phyloP scores from a whole-genome alignment of 345 rosid species.

The Gossypium sturtianum region DNA sequence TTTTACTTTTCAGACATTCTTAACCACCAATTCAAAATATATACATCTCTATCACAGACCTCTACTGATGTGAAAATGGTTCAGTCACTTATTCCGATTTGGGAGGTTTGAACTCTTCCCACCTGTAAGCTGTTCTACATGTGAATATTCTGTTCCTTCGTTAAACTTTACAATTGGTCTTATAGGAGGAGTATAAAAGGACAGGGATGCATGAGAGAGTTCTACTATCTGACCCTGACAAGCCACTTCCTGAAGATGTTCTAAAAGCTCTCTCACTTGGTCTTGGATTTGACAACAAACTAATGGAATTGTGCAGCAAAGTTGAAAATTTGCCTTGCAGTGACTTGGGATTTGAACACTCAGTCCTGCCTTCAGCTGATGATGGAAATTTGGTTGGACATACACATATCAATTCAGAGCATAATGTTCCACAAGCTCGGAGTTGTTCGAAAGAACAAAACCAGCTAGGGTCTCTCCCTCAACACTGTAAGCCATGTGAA shows the following conservation, averaged over 20 bases:
- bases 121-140: conserved; percentile 5
- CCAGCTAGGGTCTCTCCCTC: conserved; percentile 22
- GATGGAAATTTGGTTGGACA: conserved; percentile 27
- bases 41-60: conserved; percentile 70
- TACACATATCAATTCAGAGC: conserved; percentile 30
- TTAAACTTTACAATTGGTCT: conserved; percentile 16
- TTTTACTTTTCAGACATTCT: conserved; percentile 57
- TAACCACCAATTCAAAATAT: conserved; percentile 60
- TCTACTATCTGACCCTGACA: conserved; percentile 60
- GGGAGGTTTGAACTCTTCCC: conserved; percentile 67
- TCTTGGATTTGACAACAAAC: conserved; percentile 43
- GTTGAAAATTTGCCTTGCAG: conserved; percentile 24
- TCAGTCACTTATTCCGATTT: conserved; percentile 89
- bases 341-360: conserved; percentile 24
- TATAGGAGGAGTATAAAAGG: conserved; percentile 84
- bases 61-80: conserved; percentile 79
- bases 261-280: conserved; percentile 52
- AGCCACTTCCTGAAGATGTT: conserved; percentile 62
- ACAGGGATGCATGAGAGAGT: conserved; percentile 51
- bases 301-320: conserved; percentile 34
- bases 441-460: conserved; percentile 21
- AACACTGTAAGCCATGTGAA: conserved; percentile 18
- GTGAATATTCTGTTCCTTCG: conserved; percentile 14
- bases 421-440: conserved; percentile 21
- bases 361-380: conserved; percentile 19